Percentiles rank a stretch among this genome's conserved stretches.
Evolutionary conservation across 176 grass and related monocot species (phyloP).

Genomic region (Otatea glauca): DNA sequence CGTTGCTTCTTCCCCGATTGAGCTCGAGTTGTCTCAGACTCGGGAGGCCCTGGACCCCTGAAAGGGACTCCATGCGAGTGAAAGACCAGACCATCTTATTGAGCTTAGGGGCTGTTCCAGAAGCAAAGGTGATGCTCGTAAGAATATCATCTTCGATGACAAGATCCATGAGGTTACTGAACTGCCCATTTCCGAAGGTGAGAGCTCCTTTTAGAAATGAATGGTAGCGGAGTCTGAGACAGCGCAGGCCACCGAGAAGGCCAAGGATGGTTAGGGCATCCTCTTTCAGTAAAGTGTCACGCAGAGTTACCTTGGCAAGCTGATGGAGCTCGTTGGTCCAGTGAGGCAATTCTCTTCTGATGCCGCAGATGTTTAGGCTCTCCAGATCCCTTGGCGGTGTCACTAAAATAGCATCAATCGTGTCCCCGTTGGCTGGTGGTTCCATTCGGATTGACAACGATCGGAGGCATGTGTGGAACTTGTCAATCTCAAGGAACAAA

Average conservation of each 20-base stretch:
- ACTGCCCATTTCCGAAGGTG: not conserved
- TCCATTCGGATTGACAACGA: conserved; percentile 16
- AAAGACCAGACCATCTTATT: conserved; percentile 28
- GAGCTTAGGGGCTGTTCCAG: not conserved
- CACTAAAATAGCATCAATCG: not conserved
- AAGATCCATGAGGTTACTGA: not conserved
- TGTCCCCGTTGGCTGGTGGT: not conserved
- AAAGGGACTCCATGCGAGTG: not conserved
- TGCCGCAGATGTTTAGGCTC: conserved; percentile 26
- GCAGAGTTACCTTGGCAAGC: conserved; percentile 36
- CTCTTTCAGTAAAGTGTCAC: conserved; percentile 13
- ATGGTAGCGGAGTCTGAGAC: conserved; percentile 9
- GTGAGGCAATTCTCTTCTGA: conserved; percentile 4
- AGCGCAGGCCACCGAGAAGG: not conserved
- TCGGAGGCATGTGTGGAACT: not conserved
- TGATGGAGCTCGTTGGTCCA: not conserved
- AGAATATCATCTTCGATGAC: conserved; percentile 9
- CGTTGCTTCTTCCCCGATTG: not conserved
- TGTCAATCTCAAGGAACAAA: conserved; percentile 17
- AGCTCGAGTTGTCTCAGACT: not conserved
- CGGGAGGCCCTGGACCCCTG: not conserved
- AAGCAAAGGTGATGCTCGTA: not conserved
- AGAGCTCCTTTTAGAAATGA: not conserved
- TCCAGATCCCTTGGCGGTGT: conserved; percentile 27
- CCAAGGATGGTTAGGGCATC: not conserved